Base-by-base conservation (phyloP, 2,329 filamentous ascomycete genomes). In the Zymoseptoria crescenta region DNA sequence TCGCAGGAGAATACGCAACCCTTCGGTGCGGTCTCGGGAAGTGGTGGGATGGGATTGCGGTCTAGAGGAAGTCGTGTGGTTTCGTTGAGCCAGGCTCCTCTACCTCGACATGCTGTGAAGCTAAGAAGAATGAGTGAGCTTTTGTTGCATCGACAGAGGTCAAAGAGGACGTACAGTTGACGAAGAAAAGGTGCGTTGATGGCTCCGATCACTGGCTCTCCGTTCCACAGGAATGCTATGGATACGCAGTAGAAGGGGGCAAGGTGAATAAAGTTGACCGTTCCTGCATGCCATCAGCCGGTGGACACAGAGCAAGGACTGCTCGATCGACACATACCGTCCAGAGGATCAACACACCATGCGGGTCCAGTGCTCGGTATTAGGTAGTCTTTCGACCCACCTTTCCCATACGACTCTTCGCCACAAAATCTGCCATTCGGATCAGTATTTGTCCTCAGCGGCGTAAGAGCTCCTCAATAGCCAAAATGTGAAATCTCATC, bases 161-260 rank as follows among this genome's bases (percentile, higher is more conserved):
- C 24, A 24, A 3, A 24, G 24, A 24, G 24, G 19, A 55, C 62
- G 58, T 45, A 65, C 64, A 64, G 52, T 54, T 64, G 64, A 29
- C 56, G 57, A 13, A 88, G 76, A 64, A 91, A 84, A 0, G 88
- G 88, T 0, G 87, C 87, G 67, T 87, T 83, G 68, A 91, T 86
- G 52, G 90, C 81, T 20, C 88, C 88, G 55, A 91, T 82, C 1
- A 86, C 73, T 2, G 88, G 86, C 28, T 77, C 73, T 6, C 81
- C 78, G 19, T 80, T 73, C 57, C 88, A 69, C 24, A 87, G 77
- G 68, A 91, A 85, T 54, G 80, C 87, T 67, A 91, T 90, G 41
- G 86, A 89, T 50, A 91, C 85, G 72, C 88, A 91, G 75, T 89
- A 91, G 85, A 90, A 89, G 59, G 87, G 87, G 69, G 89, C 90